Evolutionary conservation across 2,329 filamentous ascomycete species (phyloP), one percentile per base, ranked within the genome.

Genomic region (Fusarium agapanthi): DNA sequence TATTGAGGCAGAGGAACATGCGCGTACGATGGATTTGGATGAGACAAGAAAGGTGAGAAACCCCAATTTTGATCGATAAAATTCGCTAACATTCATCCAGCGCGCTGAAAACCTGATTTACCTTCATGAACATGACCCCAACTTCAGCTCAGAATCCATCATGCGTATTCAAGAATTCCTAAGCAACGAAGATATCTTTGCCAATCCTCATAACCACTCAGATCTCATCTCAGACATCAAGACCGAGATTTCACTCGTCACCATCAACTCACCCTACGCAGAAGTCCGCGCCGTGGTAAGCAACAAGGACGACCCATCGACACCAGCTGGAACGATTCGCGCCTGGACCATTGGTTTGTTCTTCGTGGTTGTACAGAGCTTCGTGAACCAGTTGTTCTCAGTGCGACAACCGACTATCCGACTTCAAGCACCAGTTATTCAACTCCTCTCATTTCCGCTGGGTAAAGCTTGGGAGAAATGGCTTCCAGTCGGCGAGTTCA

Each of bases 301-400:
- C 74, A 88, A 88, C 72, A 84, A 86, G 38, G 88, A 89, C 70
- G 84, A 88, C 63, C 83, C 86, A 1, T 77, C 71, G 1, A 78
- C 80, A 5, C 87, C 87, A 84, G 87, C 81, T 76, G 89, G 54
- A 2, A 89, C 88, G 0, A 83, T 89, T 26, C 84, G 87, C 1
- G 83, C 85, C 15, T 88, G 86, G 86, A 72, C 78, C 13, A 85
- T 89, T 12, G 87, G 87, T 4, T 73, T 86, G 8, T 63, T 84
- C 18, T 88, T 88, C 43, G 82, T 84, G 2, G 77, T 83, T 15
- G 58, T 85, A 14, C 80, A 87, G 18, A 81, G 84, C 26, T 85
- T 85, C 51, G 80, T 86, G 72, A 89, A 90, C 67, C 85, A 87
- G 77, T 83, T 90, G 60, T 89, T 90, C 76, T 85, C 83, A 10